Base-by-base conservation (phyloP, 176 grass and related monocot genomes). In the Ensete ventricosum region DNA sequence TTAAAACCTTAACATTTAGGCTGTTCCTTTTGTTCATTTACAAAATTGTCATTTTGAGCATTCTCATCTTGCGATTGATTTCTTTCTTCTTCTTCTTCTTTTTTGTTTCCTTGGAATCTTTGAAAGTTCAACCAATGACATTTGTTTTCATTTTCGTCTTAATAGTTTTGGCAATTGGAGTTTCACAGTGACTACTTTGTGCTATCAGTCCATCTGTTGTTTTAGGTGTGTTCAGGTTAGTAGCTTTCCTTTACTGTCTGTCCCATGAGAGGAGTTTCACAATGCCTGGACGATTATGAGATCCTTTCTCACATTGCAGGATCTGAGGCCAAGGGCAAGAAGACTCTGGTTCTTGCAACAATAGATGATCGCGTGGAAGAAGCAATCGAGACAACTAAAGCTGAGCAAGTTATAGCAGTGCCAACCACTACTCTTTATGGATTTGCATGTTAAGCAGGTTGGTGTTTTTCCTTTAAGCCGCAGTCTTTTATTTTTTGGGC, bases 351-450 rank as follows among this genome's bases (percentile, higher is more conserved):
- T 74, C 75, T 99, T 49, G 82, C 86, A 55, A 86, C 88, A 77
- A 75, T 73, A 1, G 76, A 85, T 59, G 90, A 91, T 76, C 80
- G 89, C 85, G 76, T 89, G 13, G 26, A 64, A 77, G 84, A 94
- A 83, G 90, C 90, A 78, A 84, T 87, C 16, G 58, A 87, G 27
- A 84, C 95, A 50, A 89, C 94, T 21, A 89, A 80, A 55, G 13
- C 88, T 80, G 90, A 84, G 1, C 79, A 86, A 77, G 90, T 99
- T 77, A 94, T 94, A 1, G 90, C 90, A 0, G 95, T 99, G 67
- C 90, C 95, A 2, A 99, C 95, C 0, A 90, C 93, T 82, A 99
- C 95, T 16, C 85, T 98, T 43, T 94, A 94, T 0, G 88, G 90
- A 50, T 94, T 94, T 78, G 81, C 90, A 73, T 99, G 90, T 81